Evolutionary conservation across 352 stramenopile genomes (phyloP), one percentile per base, ranked within the genome.

Genomic region (Globisporangium cylindrosporum): DNA sequence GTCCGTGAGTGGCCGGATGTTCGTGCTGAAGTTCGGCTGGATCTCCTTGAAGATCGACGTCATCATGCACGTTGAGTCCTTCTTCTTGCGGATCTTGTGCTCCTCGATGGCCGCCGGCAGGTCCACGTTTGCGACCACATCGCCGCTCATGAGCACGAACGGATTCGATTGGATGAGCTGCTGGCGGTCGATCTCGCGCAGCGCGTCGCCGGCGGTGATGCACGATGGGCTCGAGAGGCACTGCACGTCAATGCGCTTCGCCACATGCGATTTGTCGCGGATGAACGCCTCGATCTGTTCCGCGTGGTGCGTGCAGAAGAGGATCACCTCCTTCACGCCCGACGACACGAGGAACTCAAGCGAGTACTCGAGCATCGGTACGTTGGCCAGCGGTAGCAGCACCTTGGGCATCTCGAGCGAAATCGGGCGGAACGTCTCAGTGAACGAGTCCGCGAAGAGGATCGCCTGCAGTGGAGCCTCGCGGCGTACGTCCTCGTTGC

Each of bases 101-200:
- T 92, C 86, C 3, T 76, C 73, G 38, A 97, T 81, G 12, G 81
- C 83, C 0, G 76, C 68, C 36, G 86, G 81, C 25, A 98, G 79
- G 69, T 99, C 86, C 36, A 99, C 94, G 77, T 99, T 99, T 53
- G 95, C 96, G 22, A 99, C 88, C 3, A 98, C 95, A 81, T 99
- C 97, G 12, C 96, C 97, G 43, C 83, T 97, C 73, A 99, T 96
- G 34, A 99, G 80, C 8, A 99, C 84, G 75, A 99, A 99, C 32
- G 97, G 97, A 78, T 99, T 97, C 64, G 88, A 98, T 67, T 97
- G 90, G 54, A 99, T 89, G 14, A 99, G 72, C 73, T 97, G 87
- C 62, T 89, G 86, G 20, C 94, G 88, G 75, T 99, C 97, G 49
- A 99, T 84, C 81, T 99, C 97, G 6, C 97, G 89, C 49, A 99